phyloP scores from a whole-genome alignment of 2,329 filamentous ascomycete genomes.

The Blumeriella jaapii region DNA sequence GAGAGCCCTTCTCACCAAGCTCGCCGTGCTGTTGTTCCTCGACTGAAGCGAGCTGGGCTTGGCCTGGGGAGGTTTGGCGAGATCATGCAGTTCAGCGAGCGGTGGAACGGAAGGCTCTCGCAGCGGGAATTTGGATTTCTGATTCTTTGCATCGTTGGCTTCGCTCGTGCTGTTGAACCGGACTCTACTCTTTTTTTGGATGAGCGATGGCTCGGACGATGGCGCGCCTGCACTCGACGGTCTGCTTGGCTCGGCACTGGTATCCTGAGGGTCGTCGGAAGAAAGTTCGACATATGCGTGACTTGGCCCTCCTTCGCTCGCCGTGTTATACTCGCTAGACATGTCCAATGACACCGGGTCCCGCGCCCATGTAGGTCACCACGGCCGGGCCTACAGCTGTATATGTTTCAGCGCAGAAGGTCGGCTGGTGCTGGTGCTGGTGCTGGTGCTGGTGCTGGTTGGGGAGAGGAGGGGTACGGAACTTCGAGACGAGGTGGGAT shows the following conservation, averaged over 20 bases:
- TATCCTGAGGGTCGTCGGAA: constrained; percentile 11
- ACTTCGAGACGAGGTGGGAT: too few relatives aligned
- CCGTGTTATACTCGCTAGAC: constrained; percentile 17
- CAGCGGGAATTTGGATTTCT: constrained; percentile 18
- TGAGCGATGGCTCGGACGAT: not conserved
- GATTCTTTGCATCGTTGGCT: constrained; percentile 23
- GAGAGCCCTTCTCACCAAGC: constrained; percentile 15
- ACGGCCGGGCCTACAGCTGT: not conserved
- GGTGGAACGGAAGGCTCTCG: constrained; percentile 16
- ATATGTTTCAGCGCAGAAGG: too few relatives aligned
- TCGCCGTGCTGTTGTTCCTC: constrained; percentile 18
- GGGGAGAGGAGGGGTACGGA: not conserved
- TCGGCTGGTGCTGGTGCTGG: too few relatives aligned
- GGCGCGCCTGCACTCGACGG: constrained; percentile 16
- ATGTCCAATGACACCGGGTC: constrained; percentile 10
- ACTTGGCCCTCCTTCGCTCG: constrained; percentile 12
- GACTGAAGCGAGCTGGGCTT: constrained; percentile 20
- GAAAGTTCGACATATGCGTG: constrained; percentile 14
- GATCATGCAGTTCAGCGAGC: constrained; percentile 2
- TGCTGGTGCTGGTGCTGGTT: too few relatives aligned
- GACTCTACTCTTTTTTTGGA: constrained; percentile 19
- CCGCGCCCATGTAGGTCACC: not conserved
- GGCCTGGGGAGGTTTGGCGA: constrained; percentile 12
- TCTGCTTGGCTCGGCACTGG: constrained; percentile 18
- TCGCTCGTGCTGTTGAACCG: constrained; percentile 26